phyloP scores from a whole-genome alignment of 2,329 filamentous ascomycete genomes.

The Endoconidiophora polonica region DNA sequence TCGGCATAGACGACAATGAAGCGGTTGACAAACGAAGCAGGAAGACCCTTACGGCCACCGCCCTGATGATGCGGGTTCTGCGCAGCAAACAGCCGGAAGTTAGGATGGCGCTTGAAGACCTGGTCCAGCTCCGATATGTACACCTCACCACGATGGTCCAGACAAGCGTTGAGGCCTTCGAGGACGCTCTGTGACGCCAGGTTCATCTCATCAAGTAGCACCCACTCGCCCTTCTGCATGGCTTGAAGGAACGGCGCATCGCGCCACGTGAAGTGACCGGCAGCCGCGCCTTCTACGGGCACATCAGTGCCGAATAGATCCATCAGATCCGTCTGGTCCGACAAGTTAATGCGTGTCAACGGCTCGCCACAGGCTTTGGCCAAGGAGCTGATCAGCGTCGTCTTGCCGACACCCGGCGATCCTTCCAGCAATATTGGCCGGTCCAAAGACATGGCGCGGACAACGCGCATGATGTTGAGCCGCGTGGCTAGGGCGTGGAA shows the following conservation, averaged over 20 bases:
- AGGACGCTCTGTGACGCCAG: slow-evolving; percentile 90
- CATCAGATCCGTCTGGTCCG: slow-evolving; percentile 94
- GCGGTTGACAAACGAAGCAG: slow-evolving; percentile 90
- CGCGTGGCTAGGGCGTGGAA: slow-evolving; percentile 82
- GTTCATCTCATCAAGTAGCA: slow-evolving; percentile 96
- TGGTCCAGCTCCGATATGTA: slow-evolving; percentile 93
- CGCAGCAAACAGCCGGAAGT: slow-evolving; percentile 90
- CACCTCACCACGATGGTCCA: slow-evolving; percentile 90
- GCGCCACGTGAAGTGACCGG: slow-evolving; percentile 85
- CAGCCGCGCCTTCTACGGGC: slow-evolving; percentile 78
- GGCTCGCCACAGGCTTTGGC: slow-evolving; percentile 64
- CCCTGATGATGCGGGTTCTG: slow-evolving; percentile 98
- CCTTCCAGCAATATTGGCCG: slow-evolving; percentile 93
- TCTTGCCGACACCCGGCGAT: slow-evolving; percentile 96
- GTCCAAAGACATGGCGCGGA: slow-evolving; percentile 70
- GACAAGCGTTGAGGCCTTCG: slow-evolving; percentile 87
- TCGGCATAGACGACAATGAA: slow-evolving; percentile 98
- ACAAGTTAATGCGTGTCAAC: slow-evolving; percentile 87
- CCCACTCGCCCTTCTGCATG: slow-evolving; percentile 95
- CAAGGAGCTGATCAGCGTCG: slow-evolving; percentile 74
- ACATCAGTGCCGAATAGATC: slow-evolving; percentile 95
- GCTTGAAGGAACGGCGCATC: slow-evolving; percentile 90
- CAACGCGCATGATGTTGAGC: slow-evolving; percentile 76
- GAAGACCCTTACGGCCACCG: slow-evolving; percentile 83
- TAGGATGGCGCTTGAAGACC: slow-evolving; percentile 72